Evolutionary conservation across 805 yeast genomes (phyloP), one percentile per base, ranked within the genome.

Genomic region (Brettanomyces bruxellensis): DNA sequence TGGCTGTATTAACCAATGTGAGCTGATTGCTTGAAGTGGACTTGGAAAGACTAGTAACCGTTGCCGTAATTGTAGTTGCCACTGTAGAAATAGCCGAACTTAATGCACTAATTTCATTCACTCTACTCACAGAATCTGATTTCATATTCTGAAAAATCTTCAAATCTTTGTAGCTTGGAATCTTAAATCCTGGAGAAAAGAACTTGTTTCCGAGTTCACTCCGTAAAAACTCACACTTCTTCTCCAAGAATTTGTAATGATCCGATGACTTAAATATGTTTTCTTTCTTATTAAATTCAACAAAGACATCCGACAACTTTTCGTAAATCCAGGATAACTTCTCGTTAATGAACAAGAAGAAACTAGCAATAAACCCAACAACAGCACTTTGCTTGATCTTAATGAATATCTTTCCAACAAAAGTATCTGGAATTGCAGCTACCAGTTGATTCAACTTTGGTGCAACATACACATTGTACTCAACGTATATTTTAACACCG

Each of bases 181-280:
- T 54, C 44, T 62, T 55, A 51, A 61, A 56, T 28, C 58, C 59
- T 23, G 62, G 59, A 44, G 53, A 53, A 44, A 59, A 50, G 14
- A 61, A 40, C 49, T 58, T 61, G 11, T 28, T 28, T 49, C 61
- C 59, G 45, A 61, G 57, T 50, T 61, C 66, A 22, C 51, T 53
- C 45, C 56, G 58, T 44, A 66, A 45, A 47, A 65, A 66, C 34
- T 62, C 54, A 45, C 54, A 55, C 53, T 64, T 65, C 36, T 45
- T 50, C 49, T 66, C 66, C 22, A 64, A 49, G 12, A 53, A 43
- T 50, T 52, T 53, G 42, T 57, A 62, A 35, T 54, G 55, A n/a
- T 55, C 55, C 23, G 62, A 54, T 14, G 53, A 49, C 39, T 55
- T 60, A 47, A 55, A 55, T 28, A 50, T 54, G 24, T 52, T 36